A percentile compares a stretch with the other conserved stretches of the same genome.
These are phyloP conservation scores for Rhodotorula toruloides DNA, from an alignment of 768 basidiomycete genomes.

Conservation along the genomic window DNA sequence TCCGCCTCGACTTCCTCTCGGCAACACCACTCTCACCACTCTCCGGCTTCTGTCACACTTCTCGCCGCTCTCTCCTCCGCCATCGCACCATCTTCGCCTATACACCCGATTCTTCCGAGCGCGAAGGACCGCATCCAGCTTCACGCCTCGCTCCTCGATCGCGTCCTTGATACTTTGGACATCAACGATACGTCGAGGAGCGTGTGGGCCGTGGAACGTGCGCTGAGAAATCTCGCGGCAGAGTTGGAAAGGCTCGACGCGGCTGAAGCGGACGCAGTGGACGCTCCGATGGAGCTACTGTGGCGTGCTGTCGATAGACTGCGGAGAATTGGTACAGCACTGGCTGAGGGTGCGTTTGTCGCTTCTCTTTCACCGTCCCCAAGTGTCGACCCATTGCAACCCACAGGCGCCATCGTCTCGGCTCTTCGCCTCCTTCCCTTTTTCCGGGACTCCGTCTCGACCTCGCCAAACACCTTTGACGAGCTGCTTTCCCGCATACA, in stretches of 20 bases:
- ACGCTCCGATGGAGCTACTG: background rate
- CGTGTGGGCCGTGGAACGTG: background rate
- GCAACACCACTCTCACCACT: background rate
- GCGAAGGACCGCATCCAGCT: background rate
- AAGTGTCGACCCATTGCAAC: too few species aligned
- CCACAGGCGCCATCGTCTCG: background rate
- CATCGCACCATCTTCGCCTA: background rate
- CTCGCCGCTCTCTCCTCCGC: constrained; percentile 3
- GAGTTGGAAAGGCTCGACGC: background rate
- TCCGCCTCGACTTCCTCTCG: background rate
- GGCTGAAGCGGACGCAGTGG: background rate
- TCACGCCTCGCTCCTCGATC: background rate
- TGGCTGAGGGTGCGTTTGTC: background rate
- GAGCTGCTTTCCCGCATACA: background rate
- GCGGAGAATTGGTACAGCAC: background rate
- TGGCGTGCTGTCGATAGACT: background rate
- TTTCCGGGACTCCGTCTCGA: background rate
- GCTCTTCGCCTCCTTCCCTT: background rate
- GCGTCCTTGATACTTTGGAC: background rate
- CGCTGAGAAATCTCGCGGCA: background rate
- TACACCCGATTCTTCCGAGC: background rate
- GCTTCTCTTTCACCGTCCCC: background rate
- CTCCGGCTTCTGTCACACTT: background rate
- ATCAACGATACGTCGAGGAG: background rate
- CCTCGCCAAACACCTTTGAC: background rate